Evolutionary conservation across 805 yeast species (phyloP).

Genomic region (Starmerella stellata): DNA sequence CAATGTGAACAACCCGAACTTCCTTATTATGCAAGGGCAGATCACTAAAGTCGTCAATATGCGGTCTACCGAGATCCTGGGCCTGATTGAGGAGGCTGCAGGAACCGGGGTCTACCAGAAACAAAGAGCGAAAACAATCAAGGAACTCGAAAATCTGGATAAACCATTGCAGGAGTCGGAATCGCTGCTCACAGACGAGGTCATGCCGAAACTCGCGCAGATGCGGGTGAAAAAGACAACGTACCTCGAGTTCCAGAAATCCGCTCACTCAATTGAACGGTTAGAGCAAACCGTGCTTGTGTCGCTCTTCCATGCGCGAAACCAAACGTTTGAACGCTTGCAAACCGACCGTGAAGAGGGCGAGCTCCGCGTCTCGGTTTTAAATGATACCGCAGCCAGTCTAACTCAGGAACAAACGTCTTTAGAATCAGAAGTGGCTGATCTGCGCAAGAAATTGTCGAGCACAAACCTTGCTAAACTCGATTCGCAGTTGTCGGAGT

Average conservation of each 20-base stretch:
- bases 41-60: slow-evolving; percentile 92
- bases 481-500: neutral
- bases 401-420: neutral
- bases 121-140: slow-evolving; percentile 75
- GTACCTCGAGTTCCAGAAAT: slow-evolving; percentile 63
- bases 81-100: slow-evolving; percentile 93
- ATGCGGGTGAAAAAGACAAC: slow-evolving; percentile 64
- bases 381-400: neutral
- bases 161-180: slow-evolving; percentile 64
- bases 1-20: slow-evolving; percentile 91
- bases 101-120: slow-evolving; percentile 94
- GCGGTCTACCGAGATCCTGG: slow-evolving; percentile 79
- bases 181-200: slow-evolving; percentile 59
- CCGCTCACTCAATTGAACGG: neutral
- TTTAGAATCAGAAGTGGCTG: neutral
- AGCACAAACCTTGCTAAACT: neutral
- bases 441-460: neutral
- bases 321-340: neutral
- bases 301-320: neutral
- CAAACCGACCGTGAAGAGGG: neutral
- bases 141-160: slow-evolving; percentile 82
- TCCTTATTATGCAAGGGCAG: slow-evolving; percentile 95
- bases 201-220: slow-evolving; percentile 76
- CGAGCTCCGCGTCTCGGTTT: neutral
- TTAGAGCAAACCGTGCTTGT: neutral